These are phyloP conservation scores for Nemania abortiva DNA, from an alignment of 2,329 filamentous ascomycete genomes.

Conservation along the genomic window DNA sequence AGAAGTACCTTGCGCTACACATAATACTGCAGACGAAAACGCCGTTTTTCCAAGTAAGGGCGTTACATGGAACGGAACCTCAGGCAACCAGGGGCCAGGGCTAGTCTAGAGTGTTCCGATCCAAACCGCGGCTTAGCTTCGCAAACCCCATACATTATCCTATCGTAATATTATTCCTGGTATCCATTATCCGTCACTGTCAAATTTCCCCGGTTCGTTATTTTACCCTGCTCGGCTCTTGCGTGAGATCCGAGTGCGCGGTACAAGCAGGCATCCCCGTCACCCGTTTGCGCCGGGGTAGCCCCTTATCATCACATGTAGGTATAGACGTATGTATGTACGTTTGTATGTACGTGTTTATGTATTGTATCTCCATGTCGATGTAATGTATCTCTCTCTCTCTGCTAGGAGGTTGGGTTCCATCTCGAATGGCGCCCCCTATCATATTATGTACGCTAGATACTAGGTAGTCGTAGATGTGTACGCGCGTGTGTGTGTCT, in stretches of 20 bases:
- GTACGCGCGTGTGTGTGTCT: slow-evolving; percentile 22
- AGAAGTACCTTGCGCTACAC: neutral
- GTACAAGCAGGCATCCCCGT: slow-evolving; percentile 22
- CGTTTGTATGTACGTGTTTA: slow-evolving; percentile 5
- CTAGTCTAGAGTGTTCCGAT: slow-evolving; percentile 12
- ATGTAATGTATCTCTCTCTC: too few species aligned
- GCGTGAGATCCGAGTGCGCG: slow-evolving; percentile 29
- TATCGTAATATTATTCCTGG: neutral
- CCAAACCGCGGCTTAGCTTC: slow-evolving; percentile 17
- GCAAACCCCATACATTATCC: neutral
- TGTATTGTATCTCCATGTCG: neutral
- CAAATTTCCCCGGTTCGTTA: neutral
- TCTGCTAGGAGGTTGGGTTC: neutral
- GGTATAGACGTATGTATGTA: slow-evolving; percentile 15
- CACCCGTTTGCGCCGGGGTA: slow-evolving; percentile 13
- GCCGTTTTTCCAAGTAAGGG: slow-evolving; percentile 1
- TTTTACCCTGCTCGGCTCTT: slow-evolving; percentile 12
- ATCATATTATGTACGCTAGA: slow-evolving; percentile 6
- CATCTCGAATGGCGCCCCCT: neutral
- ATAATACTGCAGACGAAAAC: slow-evolving; percentile 5
- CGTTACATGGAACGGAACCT: neutral
- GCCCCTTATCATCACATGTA: slow-evolving; percentile 18
- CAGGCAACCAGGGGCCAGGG: neutral
- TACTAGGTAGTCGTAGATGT: slow-evolving; percentile 11
- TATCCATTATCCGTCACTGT: neutral